phyloP scores from a whole-genome alignment of 2,329 filamentous ascomycete species.

The Pseudocercospora fijiensis region DNA sequence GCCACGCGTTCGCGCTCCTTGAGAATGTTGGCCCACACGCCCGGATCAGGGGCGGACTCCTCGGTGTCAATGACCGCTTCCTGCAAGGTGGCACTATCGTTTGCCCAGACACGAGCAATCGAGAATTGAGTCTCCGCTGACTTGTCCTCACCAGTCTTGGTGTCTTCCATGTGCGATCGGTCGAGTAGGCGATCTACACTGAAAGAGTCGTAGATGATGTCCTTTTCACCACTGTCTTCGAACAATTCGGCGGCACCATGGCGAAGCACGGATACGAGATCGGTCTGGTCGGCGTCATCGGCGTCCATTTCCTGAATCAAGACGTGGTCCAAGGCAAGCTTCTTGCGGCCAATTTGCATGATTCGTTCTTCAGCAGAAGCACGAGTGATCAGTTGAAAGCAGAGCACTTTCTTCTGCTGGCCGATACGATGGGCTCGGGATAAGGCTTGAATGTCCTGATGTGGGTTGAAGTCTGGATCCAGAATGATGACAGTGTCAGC shows the following conservation, averaged over 20 bases:
- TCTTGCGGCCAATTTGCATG: slow-evolving; percentile 90
- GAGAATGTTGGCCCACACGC: slow-evolving; percentile 88
- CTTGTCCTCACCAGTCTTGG: slow-evolving; percentile 61
- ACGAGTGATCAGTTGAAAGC: slow-evolving; percentile 91
- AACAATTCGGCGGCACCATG: slow-evolving; percentile 88
- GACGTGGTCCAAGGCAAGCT: slow-evolving; percentile 92
- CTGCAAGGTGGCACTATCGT: slow-evolving; percentile 67
- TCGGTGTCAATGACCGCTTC: slow-evolving; percentile 47
- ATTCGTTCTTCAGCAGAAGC: slow-evolving; percentile 92
- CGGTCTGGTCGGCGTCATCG: slow-evolving; percentile 73
- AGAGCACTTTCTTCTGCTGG: slow-evolving; percentile 91
- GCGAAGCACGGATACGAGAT: slow-evolving; percentile 82
- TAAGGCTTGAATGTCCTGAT: slow-evolving; percentile 94
- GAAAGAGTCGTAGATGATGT: slow-evolving; percentile 77
- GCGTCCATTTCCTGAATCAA: slow-evolving; percentile 89
- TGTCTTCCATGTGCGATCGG: slow-evolving; percentile 75
- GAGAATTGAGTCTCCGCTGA: slow-evolving; percentile 79
- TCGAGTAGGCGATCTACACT: slow-evolving; percentile 92
- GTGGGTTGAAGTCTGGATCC: slow-evolving; percentile 95
- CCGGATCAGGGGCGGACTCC: slow-evolving; percentile 58
- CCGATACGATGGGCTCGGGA: slow-evolving; percentile 94
- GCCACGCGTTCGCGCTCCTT: slow-evolving; percentile 77
- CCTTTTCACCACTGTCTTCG: slow-evolving; percentile 67
- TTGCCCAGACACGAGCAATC: slow-evolving; percentile 88
- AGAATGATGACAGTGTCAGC: slow-evolving; percentile 98